These are phyloP conservation scores for Neurospora pannonica DNA, from an alignment of 495 filamentous ascomycete species.

Conservation along the genomic window DNA sequence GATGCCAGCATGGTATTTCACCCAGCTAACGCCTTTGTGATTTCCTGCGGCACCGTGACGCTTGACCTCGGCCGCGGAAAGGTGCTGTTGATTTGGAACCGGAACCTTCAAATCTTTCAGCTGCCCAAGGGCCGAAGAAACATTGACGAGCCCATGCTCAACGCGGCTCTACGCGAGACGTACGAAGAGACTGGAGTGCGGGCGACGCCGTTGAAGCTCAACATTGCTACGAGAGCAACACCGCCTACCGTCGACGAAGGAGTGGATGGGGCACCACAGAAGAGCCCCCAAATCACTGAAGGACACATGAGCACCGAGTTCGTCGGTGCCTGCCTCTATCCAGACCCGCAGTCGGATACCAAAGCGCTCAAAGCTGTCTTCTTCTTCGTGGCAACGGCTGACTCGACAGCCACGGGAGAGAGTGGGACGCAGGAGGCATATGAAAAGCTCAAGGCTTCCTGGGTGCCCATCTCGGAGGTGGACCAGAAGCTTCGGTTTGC, in stretches of 20 bases:
- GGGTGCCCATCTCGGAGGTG: constrained; percentile 16
- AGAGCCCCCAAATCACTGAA: constrained; percentile 16
- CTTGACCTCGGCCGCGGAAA: constrained; percentile 25
- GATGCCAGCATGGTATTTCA: constrained; percentile 21
- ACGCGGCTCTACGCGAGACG: constrained; percentile 35
- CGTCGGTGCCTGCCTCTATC: constrained; percentile 17
- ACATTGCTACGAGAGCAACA: constrained; percentile 27
- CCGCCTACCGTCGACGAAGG: constrained; percentile 2
- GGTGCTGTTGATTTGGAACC: constrained; percentile 34
- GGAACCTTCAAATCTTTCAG: constrained; percentile 33
- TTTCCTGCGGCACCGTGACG: constrained; percentile 38
- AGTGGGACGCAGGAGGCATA: constrained; percentile 19
- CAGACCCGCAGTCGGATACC: constrained; percentile 21
- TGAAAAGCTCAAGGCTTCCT: constrained; percentile 18
- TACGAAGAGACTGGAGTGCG: constrained; percentile 35
- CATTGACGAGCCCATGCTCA: constrained; percentile 31
- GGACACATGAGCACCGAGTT: constrained; percentile 20
- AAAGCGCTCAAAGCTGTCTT: constrained; percentile 19
- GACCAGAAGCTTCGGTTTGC: constrained; percentile 15
- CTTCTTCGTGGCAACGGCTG: constrained; percentile 21
- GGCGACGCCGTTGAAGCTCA: constrained; percentile 25
- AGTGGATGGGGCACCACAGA: background rate
- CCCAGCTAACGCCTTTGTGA: constrained; percentile 29
- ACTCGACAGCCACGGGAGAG: constrained; percentile 13
- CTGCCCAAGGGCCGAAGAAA: constrained; percentile 40